Evolutionary conservation across 2,329 filamentous ascomycete species (phyloP).

Genomic region (Pseudogymnoascus destructans): DNA sequence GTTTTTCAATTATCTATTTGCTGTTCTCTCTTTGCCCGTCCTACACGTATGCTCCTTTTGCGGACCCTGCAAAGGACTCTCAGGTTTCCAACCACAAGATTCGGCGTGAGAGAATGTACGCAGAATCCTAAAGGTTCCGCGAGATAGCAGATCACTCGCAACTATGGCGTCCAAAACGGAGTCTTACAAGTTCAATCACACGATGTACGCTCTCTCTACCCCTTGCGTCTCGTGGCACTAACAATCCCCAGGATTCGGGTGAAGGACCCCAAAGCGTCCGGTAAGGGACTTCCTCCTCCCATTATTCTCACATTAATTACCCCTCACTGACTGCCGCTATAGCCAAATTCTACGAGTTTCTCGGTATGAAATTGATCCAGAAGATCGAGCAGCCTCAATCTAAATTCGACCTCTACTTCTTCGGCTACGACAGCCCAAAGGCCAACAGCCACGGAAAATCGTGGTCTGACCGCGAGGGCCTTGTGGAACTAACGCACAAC

Average conservation of each 20-base stretch:
- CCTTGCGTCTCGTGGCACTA: conserved; percentile 9
- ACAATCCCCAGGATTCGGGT: conserved; percentile 59
- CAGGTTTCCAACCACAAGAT: conserved; percentile 7
- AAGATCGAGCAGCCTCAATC: conserved; percentile 71
- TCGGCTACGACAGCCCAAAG: conserved; percentile 69
- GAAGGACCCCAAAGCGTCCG: conserved; percentile 76
- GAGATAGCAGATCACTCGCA: conserved; percentile 23
- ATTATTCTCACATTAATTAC: background rate
- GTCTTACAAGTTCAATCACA: conserved; percentile 79
- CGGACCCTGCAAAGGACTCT: conserved; percentile 17
- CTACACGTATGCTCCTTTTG: conserved; percentile 18
- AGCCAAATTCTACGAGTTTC: conserved; percentile 88
- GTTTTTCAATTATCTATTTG: conserved; percentile 2
- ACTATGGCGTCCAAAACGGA: conserved; percentile 51
- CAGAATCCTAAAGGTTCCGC: background rate
- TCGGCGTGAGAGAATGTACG: background rate
- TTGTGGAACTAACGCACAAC: conserved; percentile 74
- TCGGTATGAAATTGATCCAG: conserved; percentile 75
- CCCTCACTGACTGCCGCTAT: conserved; percentile 2
- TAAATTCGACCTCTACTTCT: conserved; percentile 93
- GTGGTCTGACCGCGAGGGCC: conserved; percentile 69
- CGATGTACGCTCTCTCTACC: conserved; percentile 48
- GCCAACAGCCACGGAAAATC: conserved; percentile 62
- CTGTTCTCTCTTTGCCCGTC: background rate
- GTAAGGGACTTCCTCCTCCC: conserved; percentile 31